Conservation (phyloP, 768 basidiomycete genomes). For the Rhizopogon rudus region DNA sequence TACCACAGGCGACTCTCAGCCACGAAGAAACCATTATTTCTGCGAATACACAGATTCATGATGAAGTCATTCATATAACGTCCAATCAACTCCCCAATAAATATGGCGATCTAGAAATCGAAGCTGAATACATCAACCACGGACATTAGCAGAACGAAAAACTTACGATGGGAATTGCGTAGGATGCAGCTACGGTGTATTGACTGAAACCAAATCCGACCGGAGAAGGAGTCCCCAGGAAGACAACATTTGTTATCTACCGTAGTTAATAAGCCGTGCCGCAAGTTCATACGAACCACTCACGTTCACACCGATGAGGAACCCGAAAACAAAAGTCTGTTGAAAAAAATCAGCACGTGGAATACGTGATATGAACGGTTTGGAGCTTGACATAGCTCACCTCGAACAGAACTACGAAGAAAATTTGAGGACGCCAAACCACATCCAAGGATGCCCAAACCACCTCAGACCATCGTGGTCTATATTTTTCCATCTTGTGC, state of each 20-base stretch:
- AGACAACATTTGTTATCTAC: slow-evolving; percentile 52
- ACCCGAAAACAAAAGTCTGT: slow-evolving; percentile 43
- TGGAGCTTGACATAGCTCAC: slow-evolving; percentile 11
- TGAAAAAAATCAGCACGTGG: not conserved
- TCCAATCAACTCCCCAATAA: slow-evolving; percentile 49
- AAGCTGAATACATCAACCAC: too few relatives aligned
- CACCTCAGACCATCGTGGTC: slow-evolving; percentile 35
- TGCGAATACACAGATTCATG: slow-evolving; percentile 37
- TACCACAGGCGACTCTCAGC: slow-evolving; percentile 44
- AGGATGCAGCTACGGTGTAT: slow-evolving; percentile 36
- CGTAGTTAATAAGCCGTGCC: too few relatives aligned
- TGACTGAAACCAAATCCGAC: slow-evolving; percentile 42
- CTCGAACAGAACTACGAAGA: slow-evolving; percentile 36
- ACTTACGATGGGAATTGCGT: slow-evolving; percentile 40
- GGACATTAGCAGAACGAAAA: not conserved
- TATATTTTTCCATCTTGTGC: slow-evolving; percentile 37
- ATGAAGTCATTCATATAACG: slow-evolving; percentile 47
- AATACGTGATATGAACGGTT: not conserved
- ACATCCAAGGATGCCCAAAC: slow-evolving; percentile 31
- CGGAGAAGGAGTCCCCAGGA: slow-evolving; percentile 42
- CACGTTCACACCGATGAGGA: slow-evolving; percentile 42
- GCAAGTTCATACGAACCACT: not conserved
- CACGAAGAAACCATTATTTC: slow-evolving; percentile 48
- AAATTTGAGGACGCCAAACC: slow-evolving; percentile 46
- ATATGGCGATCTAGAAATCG: slow-evolving; percentile 34